Percentiles rank a stretch among this genome's conserved stretches.
These are phyloP conservation scores for Buddleja alternifolia DNA, from an alignment of 257 asterid genomes.

Conservation along the genomic window DNA sequence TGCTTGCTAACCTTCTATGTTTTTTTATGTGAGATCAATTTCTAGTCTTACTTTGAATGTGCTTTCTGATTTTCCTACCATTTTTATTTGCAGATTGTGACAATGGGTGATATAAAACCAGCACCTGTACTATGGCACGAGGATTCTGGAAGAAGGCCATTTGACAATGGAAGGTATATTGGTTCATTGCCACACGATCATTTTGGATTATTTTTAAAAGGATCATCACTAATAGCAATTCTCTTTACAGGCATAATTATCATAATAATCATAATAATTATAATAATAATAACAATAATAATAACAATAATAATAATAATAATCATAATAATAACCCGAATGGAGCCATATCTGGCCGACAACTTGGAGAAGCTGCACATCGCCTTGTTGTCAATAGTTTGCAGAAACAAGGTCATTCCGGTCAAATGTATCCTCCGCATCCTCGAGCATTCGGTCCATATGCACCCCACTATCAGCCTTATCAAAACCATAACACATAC, in stretches of 20 bases:
- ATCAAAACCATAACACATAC: conserved; percentile 40
- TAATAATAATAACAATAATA: too few relatives aligned
- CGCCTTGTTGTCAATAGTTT: conserved; percentile 82
- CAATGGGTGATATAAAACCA: conserved; percentile 75
- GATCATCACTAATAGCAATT: conserved; percentile 7
- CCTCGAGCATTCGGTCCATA: conserved; percentile 38
- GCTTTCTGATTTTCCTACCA: conserved; percentile 8
- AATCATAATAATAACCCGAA: conserved; percentile 6
- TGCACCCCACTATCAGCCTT: conserved; percentile 35
- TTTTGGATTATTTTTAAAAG: conserved; percentile 11
- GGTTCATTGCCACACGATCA: background rate
- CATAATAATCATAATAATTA: too few relatives aligned
- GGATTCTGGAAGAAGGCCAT: conserved; percentile 84
- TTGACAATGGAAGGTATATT: conserved; percentile 70
- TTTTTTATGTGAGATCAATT: background rate
- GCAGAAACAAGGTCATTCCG: conserved; percentile 45
- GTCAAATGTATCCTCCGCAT: conserved; percentile 44
- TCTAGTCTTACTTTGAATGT: conserved; percentile 14
- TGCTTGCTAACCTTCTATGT: background rate
- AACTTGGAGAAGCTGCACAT: conserved; percentile 90
- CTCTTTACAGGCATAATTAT: conserved; percentile 50
- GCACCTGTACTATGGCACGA: conserved; percentile 96
- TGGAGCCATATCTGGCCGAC: conserved; percentile 73
- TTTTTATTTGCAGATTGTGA: conserved; percentile 59
- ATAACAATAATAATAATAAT: too few relatives aligned